Evolutionary conservation across 2,329 filamentous ascomycete species (phyloP).

Genomic region (Cryphonectria naterciae): DNA sequence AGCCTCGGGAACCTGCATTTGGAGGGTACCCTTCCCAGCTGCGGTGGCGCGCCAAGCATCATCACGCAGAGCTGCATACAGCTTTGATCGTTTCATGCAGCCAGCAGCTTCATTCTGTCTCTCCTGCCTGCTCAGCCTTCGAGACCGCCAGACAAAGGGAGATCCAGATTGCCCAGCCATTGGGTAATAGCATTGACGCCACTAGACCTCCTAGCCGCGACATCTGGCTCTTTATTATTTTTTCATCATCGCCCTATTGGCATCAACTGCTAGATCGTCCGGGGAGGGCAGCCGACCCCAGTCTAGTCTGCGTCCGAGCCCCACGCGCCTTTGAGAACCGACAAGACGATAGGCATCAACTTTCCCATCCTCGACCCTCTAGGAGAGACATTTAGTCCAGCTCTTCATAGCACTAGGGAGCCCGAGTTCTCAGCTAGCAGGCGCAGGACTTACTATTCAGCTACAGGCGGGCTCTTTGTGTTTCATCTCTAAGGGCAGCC

Average conservation of each 20-base stretch:
- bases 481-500: constrained; percentile 18
- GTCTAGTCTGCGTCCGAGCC: constrained; percentile 13
- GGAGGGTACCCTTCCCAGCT: background rate
- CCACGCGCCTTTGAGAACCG: constrained; percentile 3
- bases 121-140: constrained; percentile 13
- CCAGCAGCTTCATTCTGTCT: constrained; percentile 18
- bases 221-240: background rate
- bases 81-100: constrained; percentile 27
- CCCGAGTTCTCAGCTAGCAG: background rate
- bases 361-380: background rate
- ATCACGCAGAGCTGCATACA: constrained; percentile 21
- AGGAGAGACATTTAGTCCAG: background rate
- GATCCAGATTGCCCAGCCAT: constrained; percentile 8
- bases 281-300: constrained; percentile 9
- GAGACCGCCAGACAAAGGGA: constrained; percentile 16
- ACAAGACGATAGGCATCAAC: background rate
- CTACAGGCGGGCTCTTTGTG: constrained; percentile 19
- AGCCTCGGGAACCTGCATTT: background rate
- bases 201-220: background rate
- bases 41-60: background rate
- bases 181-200: background rate
- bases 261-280: constrained; percentile 8
- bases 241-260: constrained; percentile 12
- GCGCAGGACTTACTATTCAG: background rate
- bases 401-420: background rate